Base-by-base conservation (phyloP, 2,329 filamentous ascomycete species). In the Blastomyces parvus region DNA sequence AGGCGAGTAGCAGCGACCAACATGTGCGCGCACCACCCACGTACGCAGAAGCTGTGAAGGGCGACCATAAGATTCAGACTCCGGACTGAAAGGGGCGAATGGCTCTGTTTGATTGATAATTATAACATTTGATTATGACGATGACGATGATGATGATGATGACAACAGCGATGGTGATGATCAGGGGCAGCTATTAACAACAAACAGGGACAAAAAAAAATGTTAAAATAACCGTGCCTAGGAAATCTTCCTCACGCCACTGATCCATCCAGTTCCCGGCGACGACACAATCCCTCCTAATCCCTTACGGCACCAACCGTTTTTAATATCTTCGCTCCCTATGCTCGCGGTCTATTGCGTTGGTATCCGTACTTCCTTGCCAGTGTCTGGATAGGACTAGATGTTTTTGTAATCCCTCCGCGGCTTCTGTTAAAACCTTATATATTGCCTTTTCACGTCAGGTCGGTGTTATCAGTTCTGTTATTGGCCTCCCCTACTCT, bases 11-110 rank as follows among this genome's bases (percentile, higher is more conserved):
- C 71, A 72, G 71, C 67, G 71, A 71, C 63, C 46, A 38, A 36
- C 70, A 69, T 68, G 72, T 77, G 75, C 67, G 76, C 77, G 40
- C 78, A 46, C 92, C 93, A 52, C 93, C 94, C 3, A 90, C 88
- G 17, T 97, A 97, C 75, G 88, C 89, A 19, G 90, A 97, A 77
- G 93, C 91, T 58, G 88, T 97, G 64, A 88, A 87, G 70, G 91
- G 90, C 0, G 93, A 97, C 73, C 79, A 97, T 77, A 97, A 97
- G 83, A 82, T 97, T 60, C 94, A 97, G 82, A 82, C 76, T n/a
- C 62, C 44, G 59, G 59, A 63, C 25, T 63, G 50, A 38, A 17
- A n/a, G 9, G 9, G 22, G 38, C 19, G 38, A 14, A 59, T 59
- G 40, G 19, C n/a, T 38, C 11, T 48, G 22, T 50, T 50, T 9